Evolutionary conservation across 1,284 basidiomycete species (phyloP).

Genomic region (Trichosporon ovoides): DNA sequence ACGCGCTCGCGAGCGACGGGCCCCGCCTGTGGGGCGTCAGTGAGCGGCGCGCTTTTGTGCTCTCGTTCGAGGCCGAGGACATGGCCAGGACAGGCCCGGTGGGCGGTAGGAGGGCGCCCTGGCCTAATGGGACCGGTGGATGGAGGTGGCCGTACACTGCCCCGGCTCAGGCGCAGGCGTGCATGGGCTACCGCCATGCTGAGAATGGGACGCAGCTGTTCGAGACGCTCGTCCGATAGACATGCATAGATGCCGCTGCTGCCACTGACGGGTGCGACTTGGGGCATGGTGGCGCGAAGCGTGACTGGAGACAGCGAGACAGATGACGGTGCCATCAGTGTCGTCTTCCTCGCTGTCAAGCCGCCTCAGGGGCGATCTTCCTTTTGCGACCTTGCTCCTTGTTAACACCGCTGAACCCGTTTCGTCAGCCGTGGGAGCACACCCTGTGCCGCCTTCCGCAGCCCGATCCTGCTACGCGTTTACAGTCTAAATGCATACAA

Average conservation of each 20-base stretch:
- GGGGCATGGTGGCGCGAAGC: too few species aligned
- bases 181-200: slow-evolving; percentile 39
- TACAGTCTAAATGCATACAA: slow-evolving; percentile 4
- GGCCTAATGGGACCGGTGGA: slow-evolving; percentile 29
- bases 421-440: too few species aligned
- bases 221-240: slow-evolving; percentile 18
- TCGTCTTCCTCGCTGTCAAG: background rate
- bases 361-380: too few species aligned
- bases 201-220: slow-evolving; percentile 31
- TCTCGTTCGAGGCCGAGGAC: background rate
- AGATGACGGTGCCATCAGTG: too few species aligned
- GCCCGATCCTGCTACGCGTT: background rate
- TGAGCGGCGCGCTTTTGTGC: slow-evolving; percentile 36
- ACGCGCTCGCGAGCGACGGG: slow-evolving; percentile 41
- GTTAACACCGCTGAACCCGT: too few species aligned
- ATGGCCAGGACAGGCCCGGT: background rate
- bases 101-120: slow-evolving; percentile 20
- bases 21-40: slow-evolving; percentile 48
- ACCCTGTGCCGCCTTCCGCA: too few species aligned
- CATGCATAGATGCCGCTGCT: background rate
- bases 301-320: too few species aligned
- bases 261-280: too few species aligned
- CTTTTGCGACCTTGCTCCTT: too few species aligned
- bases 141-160: slow-evolving; percentile 32
- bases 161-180: slow-evolving; percentile 19